Percentiles rank a stretch among this genome's conserved stretches.
Conservation (phyloP, 208 protist genomes). For the Leishmania gerbilli region DNA sequence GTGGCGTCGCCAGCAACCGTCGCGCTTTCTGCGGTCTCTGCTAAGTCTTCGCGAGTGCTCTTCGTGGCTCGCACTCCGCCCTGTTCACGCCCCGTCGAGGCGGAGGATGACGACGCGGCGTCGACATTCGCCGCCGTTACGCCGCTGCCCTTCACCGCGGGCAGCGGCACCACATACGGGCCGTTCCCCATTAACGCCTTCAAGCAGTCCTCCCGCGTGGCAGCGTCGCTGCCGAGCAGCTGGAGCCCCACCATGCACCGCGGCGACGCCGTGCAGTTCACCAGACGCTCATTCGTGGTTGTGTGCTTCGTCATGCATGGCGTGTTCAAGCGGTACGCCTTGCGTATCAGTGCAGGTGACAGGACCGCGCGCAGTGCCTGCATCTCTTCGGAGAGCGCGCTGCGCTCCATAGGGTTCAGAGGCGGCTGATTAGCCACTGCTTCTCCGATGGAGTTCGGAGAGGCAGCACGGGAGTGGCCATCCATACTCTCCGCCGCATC, state of each 20-base stretch:
- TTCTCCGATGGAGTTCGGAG: not conserved
- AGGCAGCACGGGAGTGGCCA: not conserved
- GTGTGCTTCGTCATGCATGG: conserved; percentile 43
- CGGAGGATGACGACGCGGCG: not conserved
- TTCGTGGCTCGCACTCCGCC: conserved; percentile 7
- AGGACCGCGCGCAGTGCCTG: conserved; percentile 12
- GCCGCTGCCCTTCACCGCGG: not conserved
- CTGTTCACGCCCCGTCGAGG: not conserved
- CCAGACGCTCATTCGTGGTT: conserved; percentile 16
- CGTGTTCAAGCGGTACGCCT: conserved; percentile 49
- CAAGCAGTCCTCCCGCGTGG: conserved; percentile 39
- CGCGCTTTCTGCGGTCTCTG: not conserved
- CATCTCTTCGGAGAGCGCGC: conserved; percentile 11
- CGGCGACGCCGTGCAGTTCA: conserved; percentile 60
- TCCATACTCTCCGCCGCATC: conserved; percentile 17
- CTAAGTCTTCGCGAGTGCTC: not conserved
- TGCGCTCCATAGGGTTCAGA: not conserved
- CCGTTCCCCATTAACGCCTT: conserved; percentile 39
- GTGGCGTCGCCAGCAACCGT: not conserved
- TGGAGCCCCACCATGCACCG: conserved; percentile 56
- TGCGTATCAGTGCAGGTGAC: conserved; percentile 21
- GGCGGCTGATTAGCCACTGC: conserved; percentile 13
- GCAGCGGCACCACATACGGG: conserved; percentile 35
- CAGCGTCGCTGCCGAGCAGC: conserved; percentile 33
- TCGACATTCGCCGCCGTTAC: not conserved